A percentile compares a stretch with the other conserved stretches of the same genome.
Evolutionary conservation across 768 basidiomycete genomes (phyloP).

Genomic region (Pleurotus salmoneostramineus): DNA sequence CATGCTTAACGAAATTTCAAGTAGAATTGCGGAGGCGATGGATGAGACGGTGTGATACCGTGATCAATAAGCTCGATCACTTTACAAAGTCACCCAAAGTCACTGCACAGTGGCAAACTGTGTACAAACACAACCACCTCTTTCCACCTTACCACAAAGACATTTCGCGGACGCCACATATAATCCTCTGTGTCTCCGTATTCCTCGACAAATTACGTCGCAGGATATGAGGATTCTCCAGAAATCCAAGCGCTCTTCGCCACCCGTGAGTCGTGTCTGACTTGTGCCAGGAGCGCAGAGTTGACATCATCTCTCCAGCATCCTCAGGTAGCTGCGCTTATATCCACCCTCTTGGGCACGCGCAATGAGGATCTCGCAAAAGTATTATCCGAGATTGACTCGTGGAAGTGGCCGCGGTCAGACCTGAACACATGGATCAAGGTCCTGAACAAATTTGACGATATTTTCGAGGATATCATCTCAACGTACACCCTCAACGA

Average conservation of each 20-base stretch:
- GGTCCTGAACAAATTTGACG: constrained; percentile 94
- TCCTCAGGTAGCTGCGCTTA: constrained; percentile 77
- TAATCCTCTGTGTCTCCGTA: constrained; percentile 9
- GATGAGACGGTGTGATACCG: too few relatives aligned
- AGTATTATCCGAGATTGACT: constrained; percentile 63
- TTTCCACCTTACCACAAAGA: neutral
- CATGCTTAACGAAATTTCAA: too few relatives aligned
- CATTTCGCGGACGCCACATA: neutral
- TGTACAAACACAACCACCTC: neutral
- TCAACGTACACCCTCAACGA: constrained; percentile 83
- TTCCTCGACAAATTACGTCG: constrained; percentile 42
- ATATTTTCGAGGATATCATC: constrained; percentile 79
- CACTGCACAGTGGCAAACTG: too few relatives aligned
- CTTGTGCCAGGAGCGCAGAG: constrained; percentile 13
- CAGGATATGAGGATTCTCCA: constrained; percentile 85
- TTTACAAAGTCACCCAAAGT: neutral
- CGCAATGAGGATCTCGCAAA: constrained; percentile 68
- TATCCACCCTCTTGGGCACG: constrained; percentile 62
- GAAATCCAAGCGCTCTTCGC: constrained; percentile 76
- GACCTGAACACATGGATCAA: constrained; percentile 97
- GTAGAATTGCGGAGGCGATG: too few relatives aligned
- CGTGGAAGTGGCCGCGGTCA: constrained; percentile 94
- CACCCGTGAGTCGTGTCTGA: constrained; percentile 54
- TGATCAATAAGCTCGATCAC: neutral
- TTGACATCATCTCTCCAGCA: constrained; percentile 42